Conservation (phyloP, 495 filamentous ascomycete genomes). For the Penicillium alfredii region DNA sequence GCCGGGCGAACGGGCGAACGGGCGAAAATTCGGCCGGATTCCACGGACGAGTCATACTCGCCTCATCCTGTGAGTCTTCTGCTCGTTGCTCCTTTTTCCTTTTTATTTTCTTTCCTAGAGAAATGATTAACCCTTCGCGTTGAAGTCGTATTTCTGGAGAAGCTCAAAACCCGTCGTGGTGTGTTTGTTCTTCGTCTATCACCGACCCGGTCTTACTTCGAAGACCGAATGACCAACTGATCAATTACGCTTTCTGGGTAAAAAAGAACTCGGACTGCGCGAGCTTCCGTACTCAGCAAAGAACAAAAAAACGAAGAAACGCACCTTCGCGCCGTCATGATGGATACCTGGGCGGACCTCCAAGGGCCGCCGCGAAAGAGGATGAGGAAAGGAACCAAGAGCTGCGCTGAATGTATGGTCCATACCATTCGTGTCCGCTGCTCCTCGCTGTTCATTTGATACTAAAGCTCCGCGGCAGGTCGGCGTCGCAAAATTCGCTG, state of each 20-base stretch:
- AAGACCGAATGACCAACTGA: no score
- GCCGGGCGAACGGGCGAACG: no score
- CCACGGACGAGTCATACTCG: not conserved
- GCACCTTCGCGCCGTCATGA: constrained; percentile 2
- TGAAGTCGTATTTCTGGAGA: no score
- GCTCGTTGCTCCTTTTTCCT: no score
- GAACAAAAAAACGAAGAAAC: constrained; percentile 2
- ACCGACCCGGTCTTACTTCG: no score
- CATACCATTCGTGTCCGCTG: not conserved
- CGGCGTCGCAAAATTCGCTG: constrained; percentile 40
- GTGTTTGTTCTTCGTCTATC: no score
- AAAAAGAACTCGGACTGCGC: not conserved
- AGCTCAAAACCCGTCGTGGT: no score
- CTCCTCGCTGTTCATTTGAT: not conserved
- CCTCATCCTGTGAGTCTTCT: not conserved
- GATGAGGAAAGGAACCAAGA: constrained; percentile 38
- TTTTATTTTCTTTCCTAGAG: no score
- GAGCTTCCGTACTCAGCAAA: constrained; percentile 9
- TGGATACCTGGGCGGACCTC: constrained; percentile 16
- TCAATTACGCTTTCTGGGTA: no score
- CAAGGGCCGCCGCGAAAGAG: constrained; percentile 30
- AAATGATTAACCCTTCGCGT: no score
- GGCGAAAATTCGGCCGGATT: not conserved
- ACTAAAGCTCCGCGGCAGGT: constrained; percentile 15
- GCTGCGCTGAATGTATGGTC: constrained; percentile 35